Evolutionary conservation across 495 filamentous ascomycete species (phyloP).

Genomic region (Ramalina peruviana): DNA sequence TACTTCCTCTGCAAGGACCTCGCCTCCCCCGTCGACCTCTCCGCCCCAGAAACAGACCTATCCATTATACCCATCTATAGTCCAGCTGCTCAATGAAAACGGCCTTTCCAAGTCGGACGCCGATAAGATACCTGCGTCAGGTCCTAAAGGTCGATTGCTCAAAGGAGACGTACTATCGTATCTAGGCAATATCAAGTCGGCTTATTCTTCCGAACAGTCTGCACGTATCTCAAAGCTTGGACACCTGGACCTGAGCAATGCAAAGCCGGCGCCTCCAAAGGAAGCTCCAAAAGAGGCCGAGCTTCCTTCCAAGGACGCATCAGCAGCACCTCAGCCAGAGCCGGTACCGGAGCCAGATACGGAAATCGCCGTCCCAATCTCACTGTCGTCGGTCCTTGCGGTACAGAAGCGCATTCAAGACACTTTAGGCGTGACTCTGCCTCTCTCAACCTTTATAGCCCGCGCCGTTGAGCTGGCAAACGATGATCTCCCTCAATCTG

Average conservation of each 20-base stretch:
- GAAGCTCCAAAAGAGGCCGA: not conserved
- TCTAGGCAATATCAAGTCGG: slow-evolving; percentile 56
- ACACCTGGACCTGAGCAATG: slow-evolving; percentile 87
- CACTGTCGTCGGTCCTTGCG: slow-evolving; percentile 59
- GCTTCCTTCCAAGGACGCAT: not conserved
- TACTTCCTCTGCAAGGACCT: slow-evolving; percentile 14
- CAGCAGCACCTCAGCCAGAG: slow-evolving; percentile 1
- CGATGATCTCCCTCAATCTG: slow-evolving; percentile 58
- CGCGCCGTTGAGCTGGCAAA: slow-evolving; percentile 78
- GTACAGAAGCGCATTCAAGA: slow-evolving; percentile 67
- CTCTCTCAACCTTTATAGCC: slow-evolving; percentile 74
- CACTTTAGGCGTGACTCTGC: slow-evolving; percentile 61
- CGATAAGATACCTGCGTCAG: slow-evolving; percentile 70
- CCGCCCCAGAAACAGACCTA: slow-evolving; percentile 55
- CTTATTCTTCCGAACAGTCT: slow-evolving; percentile 55
- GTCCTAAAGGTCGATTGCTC: slow-evolving; percentile 76
- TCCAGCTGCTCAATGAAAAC: slow-evolving; percentile 63
- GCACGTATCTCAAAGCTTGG: slow-evolving; percentile 54
- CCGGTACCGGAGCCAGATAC: slow-evolving; percentile 32
- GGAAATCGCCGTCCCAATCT: slow-evolving; percentile 56
- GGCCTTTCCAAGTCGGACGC: slow-evolving; percentile 55
- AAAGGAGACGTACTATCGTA: slow-evolving; percentile 95
- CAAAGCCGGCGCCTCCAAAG: slow-evolving; percentile 58
- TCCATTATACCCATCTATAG: slow-evolving; percentile 77
- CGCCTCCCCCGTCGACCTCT: slow-evolving; percentile 23